phyloP scores from a whole-genome alignment of 805 yeast genomes.

The Sugiyamaella smithiae region DNA sequence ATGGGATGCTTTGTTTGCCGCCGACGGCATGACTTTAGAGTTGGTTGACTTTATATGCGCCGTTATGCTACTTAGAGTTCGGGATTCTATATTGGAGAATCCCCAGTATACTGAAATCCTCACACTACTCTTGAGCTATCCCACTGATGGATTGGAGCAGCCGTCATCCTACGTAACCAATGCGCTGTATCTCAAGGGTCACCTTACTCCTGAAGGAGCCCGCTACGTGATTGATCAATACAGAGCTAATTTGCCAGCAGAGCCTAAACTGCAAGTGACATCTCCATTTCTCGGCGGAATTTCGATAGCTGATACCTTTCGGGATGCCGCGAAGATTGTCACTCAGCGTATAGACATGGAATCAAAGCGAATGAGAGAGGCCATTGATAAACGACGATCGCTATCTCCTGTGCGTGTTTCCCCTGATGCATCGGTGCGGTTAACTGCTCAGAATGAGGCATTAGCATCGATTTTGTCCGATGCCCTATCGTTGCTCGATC shows the following conservation, averaged over 20 bases:
- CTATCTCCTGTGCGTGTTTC: not conserved
- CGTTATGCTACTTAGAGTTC: slow-evolving; percentile 34
- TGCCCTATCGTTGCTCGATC: slow-evolving; percentile 12
- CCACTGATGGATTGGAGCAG: slow-evolving; percentile 16
- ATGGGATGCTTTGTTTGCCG: slow-evolving; percentile 39
- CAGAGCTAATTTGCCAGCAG: not conserved
- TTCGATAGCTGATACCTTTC: slow-evolving; percentile 13
- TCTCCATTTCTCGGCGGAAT: slow-evolving; percentile 9
- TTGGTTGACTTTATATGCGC: slow-evolving; percentile 36
- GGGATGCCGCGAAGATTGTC: slow-evolving; percentile 22
- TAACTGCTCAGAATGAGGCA: slow-evolving; percentile 1
- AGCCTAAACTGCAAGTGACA: slow-evolving; percentile 7
- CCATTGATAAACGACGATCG: not conserved
- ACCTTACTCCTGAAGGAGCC: slow-evolving; percentile 24
- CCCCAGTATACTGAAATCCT: slow-evolving; percentile 23
- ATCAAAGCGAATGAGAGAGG: slow-evolving; percentile 7
- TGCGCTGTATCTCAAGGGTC: slow-evolving; percentile 25
- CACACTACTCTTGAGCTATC: slow-evolving; percentile 25
- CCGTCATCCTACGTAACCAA: slow-evolving; percentile 22
- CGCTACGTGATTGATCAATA: slow-evolving; percentile 24
- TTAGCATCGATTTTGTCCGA: slow-evolving; percentile 16
- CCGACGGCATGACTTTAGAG: slow-evolving; percentile 27
- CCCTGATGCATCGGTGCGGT: not conserved
- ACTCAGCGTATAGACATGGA: slow-evolving; percentile 19
- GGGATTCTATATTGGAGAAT: slow-evolving; percentile 19